Percentiles rank a stretch among this genome's conserved stretches.
Conservation (phyloP, 2,329 filamentous ascomycete species). For the Paecilomyces dactylethromorphus region DNA sequence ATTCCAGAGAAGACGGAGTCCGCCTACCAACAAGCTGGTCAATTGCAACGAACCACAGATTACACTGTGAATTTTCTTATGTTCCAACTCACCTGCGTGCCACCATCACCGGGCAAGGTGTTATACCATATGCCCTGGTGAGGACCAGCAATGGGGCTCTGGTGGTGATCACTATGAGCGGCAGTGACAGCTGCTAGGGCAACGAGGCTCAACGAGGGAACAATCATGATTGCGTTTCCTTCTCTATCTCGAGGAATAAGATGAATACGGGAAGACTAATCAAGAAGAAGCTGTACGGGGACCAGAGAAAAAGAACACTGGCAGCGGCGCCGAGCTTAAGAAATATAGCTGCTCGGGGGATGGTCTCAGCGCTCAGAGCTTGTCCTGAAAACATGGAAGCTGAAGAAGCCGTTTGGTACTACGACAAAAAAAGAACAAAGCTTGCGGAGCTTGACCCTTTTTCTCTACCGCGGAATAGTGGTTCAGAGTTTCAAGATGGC, state of each 20-base stretch:
- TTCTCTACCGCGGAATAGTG: background rate
- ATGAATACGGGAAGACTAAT: background rate
- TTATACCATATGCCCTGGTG: conserved; percentile 77
- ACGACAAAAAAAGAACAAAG: background rate
- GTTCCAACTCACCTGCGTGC: conserved; percentile 58
- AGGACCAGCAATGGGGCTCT: conserved; percentile 60
- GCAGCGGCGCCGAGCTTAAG: background rate
- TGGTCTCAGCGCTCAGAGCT: background rate
- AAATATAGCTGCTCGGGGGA: background rate
- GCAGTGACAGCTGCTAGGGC: conserved; percentile 45
- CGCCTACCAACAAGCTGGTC: conserved; percentile 45
- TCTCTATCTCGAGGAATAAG: background rate
- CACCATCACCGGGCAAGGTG: conserved; percentile 72
- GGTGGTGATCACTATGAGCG: conserved; percentile 55
- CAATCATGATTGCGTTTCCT: conserved; percentile 12
- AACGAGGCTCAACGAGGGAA: conserved; percentile 11
- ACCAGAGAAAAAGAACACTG: background rate
- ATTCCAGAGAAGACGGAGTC: conserved; percentile 87
- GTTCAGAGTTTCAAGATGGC: background rate
- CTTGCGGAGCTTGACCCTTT: background rate
- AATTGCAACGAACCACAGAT: background rate
- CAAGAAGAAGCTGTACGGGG: background rate
- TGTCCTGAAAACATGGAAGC: background rate
- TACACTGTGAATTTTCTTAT: background rate
- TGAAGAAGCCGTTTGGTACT: background rate